Evolutionary conservation across 768 basidiomycete genomes (phyloP), one percentile per base, ranked within the genome.

Genomic region (Crucibulum laeve): DNA sequence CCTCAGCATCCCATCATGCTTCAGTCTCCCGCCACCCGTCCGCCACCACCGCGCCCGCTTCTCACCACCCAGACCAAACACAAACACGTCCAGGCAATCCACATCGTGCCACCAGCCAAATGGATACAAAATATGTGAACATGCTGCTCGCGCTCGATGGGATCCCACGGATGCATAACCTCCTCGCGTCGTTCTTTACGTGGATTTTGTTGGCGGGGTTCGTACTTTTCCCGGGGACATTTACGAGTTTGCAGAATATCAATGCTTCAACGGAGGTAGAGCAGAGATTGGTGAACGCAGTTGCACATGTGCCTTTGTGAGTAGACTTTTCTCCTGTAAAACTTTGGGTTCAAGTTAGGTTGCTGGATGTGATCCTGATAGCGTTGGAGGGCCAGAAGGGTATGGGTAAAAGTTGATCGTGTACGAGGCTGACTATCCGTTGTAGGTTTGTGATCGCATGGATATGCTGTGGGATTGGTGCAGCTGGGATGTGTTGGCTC

Each of bases 151-250:
- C 78, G 4, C 58, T 81, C 17, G 80, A 82, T 50, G 67, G 62
- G 26, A 81, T 82, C 34, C 76, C 79, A 14, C 50, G 58, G 3
- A 17, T 73, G 32, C 66, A 74, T 55, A 78, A 80, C 43, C 43
- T 78, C 11, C 54, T 73, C n/a, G 70, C 76, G 2, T 67, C 67
- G 5, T 80, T 82, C 60, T 82, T 77, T 50, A 80, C 76, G 6
- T 82, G 80, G 80, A 70, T 82, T 43, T 52, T 82, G 40, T 62
- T 82, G 18, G 80, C 79, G 6, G 80, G 80, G 5, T 82, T 82
- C 53, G 61, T 82, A 14, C 63, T 82, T 22, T 79, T 82, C 48
- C 80, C 80, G 2, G 76, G 78, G 39, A 82, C 80, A 5, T 82
- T 82, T 56, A 65, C 71, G 7, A 79, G 71, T 42, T 64, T 73